phyloP scores from a whole-genome alignment of 495 filamentous ascomycete species.

The Daldinia grandis region DNA sequence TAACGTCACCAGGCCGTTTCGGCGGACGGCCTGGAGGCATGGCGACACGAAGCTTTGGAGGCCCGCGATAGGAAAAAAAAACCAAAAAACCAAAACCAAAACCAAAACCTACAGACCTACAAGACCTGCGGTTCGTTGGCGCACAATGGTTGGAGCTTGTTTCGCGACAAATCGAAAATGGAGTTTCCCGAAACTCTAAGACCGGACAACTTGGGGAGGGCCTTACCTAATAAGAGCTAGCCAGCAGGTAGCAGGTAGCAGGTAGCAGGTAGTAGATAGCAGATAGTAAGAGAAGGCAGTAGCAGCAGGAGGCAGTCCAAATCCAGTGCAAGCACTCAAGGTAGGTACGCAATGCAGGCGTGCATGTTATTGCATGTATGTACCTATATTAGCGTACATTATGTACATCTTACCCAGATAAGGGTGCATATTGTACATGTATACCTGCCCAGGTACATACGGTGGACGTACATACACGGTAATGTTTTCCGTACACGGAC shows the following conservation, averaged over 20 bases:
- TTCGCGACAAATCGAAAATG: slow-evolving; percentile 41
- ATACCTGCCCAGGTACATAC: too few species aligned
- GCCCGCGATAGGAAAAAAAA: slow-evolving; percentile 10
- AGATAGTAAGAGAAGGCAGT: neutral
- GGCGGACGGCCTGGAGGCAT: slow-evolving; percentile 50
- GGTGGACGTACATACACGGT: too few species aligned
- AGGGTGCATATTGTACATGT: neutral
- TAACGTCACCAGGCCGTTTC: slow-evolving; percentile 54
- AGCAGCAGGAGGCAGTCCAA: neutral
- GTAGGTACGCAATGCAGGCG: slow-evolving; percentile 2
- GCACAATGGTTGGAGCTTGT: slow-evolving; percentile 36
- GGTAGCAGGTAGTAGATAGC: too few species aligned
- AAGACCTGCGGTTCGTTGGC: slow-evolving; percentile 23
- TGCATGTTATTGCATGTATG: slow-evolving; percentile 3
- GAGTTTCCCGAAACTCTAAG: slow-evolving; percentile 44
- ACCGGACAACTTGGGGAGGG: slow-evolving; percentile 9
- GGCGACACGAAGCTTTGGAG: slow-evolving; percentile 38
- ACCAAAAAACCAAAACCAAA: neutral
- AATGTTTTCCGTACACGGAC: neutral
- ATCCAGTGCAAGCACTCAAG: neutral
- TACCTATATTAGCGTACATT: slow-evolving; percentile 5
- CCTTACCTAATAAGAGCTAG: slow-evolving; percentile 22
- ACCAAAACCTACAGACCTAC: neutral
- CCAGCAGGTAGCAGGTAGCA: neutral
- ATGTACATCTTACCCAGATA: neutral